phyloP scores from a whole-genome alignment of 352 stramenopile species.

The Pelagophyceae sp. region DNA sequence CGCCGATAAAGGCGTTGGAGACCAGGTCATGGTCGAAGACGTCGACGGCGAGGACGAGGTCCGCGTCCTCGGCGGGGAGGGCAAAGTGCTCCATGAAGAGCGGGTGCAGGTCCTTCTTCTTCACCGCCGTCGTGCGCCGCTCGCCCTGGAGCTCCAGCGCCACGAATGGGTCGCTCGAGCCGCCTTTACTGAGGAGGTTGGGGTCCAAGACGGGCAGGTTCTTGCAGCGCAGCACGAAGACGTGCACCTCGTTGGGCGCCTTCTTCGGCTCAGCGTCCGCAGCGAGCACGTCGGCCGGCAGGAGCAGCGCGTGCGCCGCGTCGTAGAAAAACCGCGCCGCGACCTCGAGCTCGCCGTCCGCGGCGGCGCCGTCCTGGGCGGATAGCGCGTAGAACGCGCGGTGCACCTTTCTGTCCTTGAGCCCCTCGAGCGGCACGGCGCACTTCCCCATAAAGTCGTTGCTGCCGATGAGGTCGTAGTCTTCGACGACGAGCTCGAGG shows the following conservation, averaged over 20 bases:
- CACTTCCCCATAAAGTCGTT: conserved; percentile 27
- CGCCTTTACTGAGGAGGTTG: conserved; percentile 12
- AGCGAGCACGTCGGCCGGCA: conserved; percentile 4
- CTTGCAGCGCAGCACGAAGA: conserved; percentile 17
- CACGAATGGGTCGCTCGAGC: conserved; percentile 20
- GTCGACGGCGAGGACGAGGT: not conserved
- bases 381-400: not conserved
- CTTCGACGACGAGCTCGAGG: not conserved
- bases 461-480: conserved; percentile 20
- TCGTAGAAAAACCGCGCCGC: not conserved
- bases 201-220: conserved; percentile 27
- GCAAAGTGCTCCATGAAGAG: conserved; percentile 23
- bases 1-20: conserved; percentile 20
- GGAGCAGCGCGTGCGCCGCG: not conserved
- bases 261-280: not conserved
- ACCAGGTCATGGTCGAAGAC: conserved; percentile 20
- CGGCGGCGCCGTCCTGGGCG: not conserved
- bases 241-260: conserved; percentile 18
- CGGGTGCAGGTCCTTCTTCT: conserved; percentile 23
- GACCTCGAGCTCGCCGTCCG: conserved; percentile 8
- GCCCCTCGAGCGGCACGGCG: not conserved
- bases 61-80: not conserved
- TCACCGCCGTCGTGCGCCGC: conserved; percentile 10
- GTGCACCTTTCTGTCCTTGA: not conserved
- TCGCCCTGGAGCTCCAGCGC: not conserved